These are phyloP conservation scores for Pichia sp. DNA, from an alignment of 1,139 yeast species.

Conservation along the genomic window DNA sequence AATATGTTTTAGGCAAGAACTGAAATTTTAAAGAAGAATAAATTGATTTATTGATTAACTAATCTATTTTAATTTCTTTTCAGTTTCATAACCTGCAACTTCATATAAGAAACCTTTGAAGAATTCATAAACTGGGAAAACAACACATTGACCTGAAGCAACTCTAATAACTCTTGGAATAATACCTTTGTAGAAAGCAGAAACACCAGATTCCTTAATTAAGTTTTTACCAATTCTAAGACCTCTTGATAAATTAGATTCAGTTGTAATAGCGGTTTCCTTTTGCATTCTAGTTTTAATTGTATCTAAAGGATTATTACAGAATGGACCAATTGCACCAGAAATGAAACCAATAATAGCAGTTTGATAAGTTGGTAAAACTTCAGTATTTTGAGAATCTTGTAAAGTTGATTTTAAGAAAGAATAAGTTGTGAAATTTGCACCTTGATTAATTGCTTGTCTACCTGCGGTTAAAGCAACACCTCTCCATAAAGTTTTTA, in stretches of 20 bases:
- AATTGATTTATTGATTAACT: background rate
- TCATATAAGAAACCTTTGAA: conserved; percentile 65
- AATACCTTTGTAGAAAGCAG: conserved; percentile 91
- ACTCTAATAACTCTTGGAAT: conserved; percentile 99
- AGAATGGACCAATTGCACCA: conserved; percentile 96
- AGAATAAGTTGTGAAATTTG: conserved; percentile 92
- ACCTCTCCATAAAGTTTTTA: conserved; percentile 85
- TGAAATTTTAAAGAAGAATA: no score
- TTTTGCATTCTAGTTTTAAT: conserved; percentile 96
- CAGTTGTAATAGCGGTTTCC: conserved; percentile 63
- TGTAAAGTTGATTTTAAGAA: conserved; percentile 69
- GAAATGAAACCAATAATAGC: conserved; percentile 84
- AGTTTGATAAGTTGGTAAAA: conserved; percentile 90
- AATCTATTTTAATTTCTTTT: conserved; percentile 19
- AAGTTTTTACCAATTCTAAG: conserved; percentile 74
- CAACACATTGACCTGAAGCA: conserved; percentile 99
- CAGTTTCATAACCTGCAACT: conserved; percentile 32
- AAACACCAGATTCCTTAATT: conserved; percentile 81
- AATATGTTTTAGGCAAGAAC: background rate
- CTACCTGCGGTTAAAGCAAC: conserved; percentile 94
- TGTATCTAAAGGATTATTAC: conserved; percentile 96
- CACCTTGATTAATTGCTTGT: conserved; percentile 98
- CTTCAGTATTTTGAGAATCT: conserved; percentile 55
- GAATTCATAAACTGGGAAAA: conserved; percentile 92
- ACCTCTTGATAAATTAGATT: conserved; percentile 71